A percentile compares a stretch with the other conserved stretches of the same genome.
phyloP scores from a whole-genome alignment of 441 rosid genomes.

The Breynia disticha region DNA sequence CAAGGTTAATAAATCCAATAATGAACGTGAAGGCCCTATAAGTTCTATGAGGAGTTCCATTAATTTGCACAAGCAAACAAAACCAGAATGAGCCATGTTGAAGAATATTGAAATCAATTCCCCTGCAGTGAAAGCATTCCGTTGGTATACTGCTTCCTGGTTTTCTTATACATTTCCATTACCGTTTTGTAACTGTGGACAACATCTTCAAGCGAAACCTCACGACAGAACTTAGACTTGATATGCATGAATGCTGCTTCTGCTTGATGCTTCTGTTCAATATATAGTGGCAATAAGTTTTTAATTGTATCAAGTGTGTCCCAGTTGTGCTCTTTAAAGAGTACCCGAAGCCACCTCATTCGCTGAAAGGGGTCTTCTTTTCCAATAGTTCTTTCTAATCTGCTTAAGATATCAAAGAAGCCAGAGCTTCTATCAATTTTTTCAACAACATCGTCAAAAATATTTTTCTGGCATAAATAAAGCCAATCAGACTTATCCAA shows the following conservation, averaged over 20 bases:
- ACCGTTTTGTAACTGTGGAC: slow-evolving; percentile 22
- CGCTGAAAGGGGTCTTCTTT: slow-evolving; percentile 26
- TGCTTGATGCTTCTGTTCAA: slow-evolving; percentile 19
- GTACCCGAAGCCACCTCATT: slow-evolving; percentile 34
- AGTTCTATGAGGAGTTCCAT: neutral
- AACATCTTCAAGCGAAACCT: slow-evolving; percentile 29
- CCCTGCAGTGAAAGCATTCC: slow-evolving; percentile 47
- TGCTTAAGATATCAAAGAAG: slow-evolving; percentile 25
- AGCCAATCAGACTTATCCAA: slow-evolving; percentile 19
- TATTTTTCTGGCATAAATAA: slow-evolving; percentile 28
- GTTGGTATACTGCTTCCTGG: slow-evolving; percentile 39
- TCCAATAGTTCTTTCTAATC: slow-evolving; percentile 19
- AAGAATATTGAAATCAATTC: slow-evolving; percentile 4
- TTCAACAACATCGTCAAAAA: slow-evolving; percentile 25
- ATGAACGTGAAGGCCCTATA: neutral
- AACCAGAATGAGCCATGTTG: neutral
- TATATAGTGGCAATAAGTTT: slow-evolving; percentile 13
- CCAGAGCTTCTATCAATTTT: slow-evolving; percentile 21
- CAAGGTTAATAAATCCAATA: neutral
- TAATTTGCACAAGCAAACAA: neutral
- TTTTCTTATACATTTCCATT: slow-evolving; percentile 33
- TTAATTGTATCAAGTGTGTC: slow-evolving; percentile 11
- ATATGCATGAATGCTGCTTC: slow-evolving; percentile 24
- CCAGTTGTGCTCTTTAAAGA: slow-evolving; percentile 9
- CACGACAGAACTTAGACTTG: slow-evolving; percentile 34